Conservation (phyloP, 2,329 filamentous ascomycete species). For the Stemphylium vesicarium region DNA sequence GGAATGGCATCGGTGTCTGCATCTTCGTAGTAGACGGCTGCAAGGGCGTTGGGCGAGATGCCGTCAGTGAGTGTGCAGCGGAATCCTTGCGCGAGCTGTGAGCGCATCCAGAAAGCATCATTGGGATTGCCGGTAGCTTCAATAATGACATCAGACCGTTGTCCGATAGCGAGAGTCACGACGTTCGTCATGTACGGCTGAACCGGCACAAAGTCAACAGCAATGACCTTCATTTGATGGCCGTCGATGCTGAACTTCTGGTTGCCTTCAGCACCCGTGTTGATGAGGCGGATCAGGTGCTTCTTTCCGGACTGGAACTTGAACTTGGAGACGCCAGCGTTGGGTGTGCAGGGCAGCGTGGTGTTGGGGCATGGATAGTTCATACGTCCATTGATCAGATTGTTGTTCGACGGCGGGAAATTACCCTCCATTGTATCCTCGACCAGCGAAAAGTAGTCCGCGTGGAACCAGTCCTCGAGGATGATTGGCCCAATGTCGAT, state of each 20-base stretch:
- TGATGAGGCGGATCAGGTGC: slow-evolving; percentile 52
- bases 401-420: slow-evolving; percentile 30
- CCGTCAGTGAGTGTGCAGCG: slow-evolving; percentile 23
- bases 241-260: slow-evolving; percentile 52
- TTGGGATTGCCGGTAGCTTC: slow-evolving; percentile 36
- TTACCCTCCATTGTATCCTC: slow-evolving; percentile 34
- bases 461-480: slow-evolving; percentile 51
- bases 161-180: slow-evolving; percentile 49
- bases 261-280: slow-evolving; percentile 47
- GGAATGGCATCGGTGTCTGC: slow-evolving; percentile 61
- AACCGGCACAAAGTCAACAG: slow-evolving; percentile 51
- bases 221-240: slow-evolving; percentile 51
- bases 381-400: slow-evolving; percentile 30
- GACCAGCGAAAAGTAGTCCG: slow-evolving; percentile 37
- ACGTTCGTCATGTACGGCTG: slow-evolving; percentile 49
- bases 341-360: slow-evolving; percentile 31
- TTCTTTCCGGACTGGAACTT: slow-evolving; percentile 50
- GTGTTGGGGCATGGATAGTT: slow-evolving; percentile 38
- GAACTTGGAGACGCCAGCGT: slow-evolving; percentile 43
- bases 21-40: slow-evolving; percentile 69
- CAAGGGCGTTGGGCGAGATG: slow-evolving; percentile 44
- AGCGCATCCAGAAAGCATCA: slow-evolving; percentile 49
- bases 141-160: slow-evolving; percentile 48
- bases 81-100: slow-evolving; percentile 26
- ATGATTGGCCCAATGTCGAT: slow-evolving; percentile 50